phyloP scores from a whole-genome alignment of 106 monocot species.

The Apostasia shenzhenica region DNA sequence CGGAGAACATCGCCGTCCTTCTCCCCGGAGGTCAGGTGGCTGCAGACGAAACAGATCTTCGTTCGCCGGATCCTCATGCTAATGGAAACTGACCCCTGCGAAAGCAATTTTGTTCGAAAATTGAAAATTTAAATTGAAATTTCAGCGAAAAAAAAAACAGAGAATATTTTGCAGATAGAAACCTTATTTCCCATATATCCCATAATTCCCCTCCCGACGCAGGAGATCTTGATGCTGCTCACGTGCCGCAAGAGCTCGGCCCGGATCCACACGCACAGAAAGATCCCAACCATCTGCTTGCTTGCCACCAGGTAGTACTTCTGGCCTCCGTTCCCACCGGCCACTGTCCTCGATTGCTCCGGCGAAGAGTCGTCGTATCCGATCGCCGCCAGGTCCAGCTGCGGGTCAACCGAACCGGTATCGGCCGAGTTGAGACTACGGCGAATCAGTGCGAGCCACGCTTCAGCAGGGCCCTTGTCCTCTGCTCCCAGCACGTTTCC shows the following conservation, averaged over 20 bases:
- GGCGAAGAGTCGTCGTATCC: slow-evolving; percentile 17
- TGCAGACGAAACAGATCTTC: slow-evolving; percentile 82
- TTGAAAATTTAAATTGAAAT: neutral
- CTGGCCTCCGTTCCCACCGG: neutral
- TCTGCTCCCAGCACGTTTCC: slow-evolving; percentile 64
- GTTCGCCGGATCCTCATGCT: slow-evolving; percentile 56
- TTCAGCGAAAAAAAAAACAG: neutral
- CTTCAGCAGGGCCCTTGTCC: slow-evolving; percentile 47
- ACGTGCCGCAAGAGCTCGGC: slow-evolving; percentile 39
- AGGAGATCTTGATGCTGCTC: slow-evolving; percentile 49
- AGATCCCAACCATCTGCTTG: slow-evolving; percentile 93
- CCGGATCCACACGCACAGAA: slow-evolving; percentile 80
- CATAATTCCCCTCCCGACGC: slow-evolving; percentile 82
- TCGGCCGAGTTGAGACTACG: slow-evolving; percentile 25
- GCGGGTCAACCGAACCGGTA: slow-evolving; percentile 2
- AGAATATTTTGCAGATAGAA: neutral
- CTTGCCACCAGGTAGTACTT: slow-evolving; percentile 56
- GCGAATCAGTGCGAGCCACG: slow-evolving; percentile 60
- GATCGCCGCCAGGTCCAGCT: slow-evolving; percentile 51
- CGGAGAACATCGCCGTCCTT: slow-evolving; percentile 76
- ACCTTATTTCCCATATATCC: slow-evolving; percentile 98
- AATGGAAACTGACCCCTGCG: slow-evolving; percentile 78
- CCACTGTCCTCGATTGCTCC: neutral
- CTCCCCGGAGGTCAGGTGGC: slow-evolving; percentile 82
- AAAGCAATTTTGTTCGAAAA: neutral